Evolutionary conservation across 495 filamentous ascomycete species (phyloP).

Genomic region (Lophiotrema nucula): DNA sequence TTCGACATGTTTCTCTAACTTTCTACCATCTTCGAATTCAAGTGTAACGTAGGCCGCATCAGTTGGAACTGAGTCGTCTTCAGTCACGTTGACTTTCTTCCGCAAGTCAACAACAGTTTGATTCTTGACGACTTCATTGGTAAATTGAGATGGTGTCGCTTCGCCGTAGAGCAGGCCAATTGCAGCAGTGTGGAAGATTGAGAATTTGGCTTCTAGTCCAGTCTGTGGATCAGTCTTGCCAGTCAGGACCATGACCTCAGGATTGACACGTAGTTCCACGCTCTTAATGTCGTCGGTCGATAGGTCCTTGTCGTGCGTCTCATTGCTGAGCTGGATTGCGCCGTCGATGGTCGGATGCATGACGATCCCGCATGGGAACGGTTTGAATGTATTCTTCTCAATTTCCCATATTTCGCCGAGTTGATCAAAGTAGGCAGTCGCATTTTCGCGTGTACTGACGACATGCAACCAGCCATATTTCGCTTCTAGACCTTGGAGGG

Average conservation of each 20-base stretch:
- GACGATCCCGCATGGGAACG: slow-evolving; percentile 58
- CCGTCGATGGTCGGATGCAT: slow-evolving; percentile 57
- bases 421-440: slow-evolving; percentile 41
- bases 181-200: slow-evolving; percentile 53
- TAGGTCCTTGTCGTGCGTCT: slow-evolving; percentile 36
- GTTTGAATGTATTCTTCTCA: slow-evolving; percentile 54
- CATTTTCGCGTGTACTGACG: slow-evolving; percentile 41
- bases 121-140: slow-evolving; percentile 47
- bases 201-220: slow-evolving; percentile 56
- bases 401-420: slow-evolving; percentile 50
- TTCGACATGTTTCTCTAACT: slow-evolving; percentile 47
- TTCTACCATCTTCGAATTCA: slow-evolving; percentile 39
- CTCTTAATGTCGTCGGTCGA: slow-evolving; percentile 36
- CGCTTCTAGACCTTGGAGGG: slow-evolving; percentile 50
- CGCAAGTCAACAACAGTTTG: slow-evolving; percentile 42
- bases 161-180: slow-evolving; percentile 52
- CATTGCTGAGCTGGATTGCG: slow-evolving; percentile 46
- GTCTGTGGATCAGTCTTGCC: slow-evolving; percentile 51
- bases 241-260: slow-evolving; percentile 54
- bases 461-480: slow-evolving; percentile 55
- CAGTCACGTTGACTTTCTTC: slow-evolving; percentile 45
- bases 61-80: slow-evolving; percentile 42
- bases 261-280: slow-evolving; percentile 48
- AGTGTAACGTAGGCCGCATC: slow-evolving; percentile 48
- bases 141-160: slow-evolving; percentile 51